phyloP scores from a whole-genome alignment of 1,284 basidiomycete species.

The Laetiporus sulphureus region DNA sequence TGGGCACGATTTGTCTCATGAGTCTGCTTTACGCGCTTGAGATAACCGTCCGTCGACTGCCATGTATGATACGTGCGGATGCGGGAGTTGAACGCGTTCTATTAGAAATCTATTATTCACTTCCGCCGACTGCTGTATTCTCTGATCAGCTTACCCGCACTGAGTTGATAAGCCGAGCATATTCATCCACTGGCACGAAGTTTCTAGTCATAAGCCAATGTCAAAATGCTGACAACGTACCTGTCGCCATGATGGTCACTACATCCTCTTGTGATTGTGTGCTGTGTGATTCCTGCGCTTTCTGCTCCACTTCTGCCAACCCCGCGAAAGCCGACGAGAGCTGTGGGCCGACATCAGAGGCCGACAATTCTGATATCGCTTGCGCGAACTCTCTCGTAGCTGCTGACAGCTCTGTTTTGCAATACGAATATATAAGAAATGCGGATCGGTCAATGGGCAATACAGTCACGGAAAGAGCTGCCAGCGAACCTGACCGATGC shows the following conservation, averaged over 20 bases:
- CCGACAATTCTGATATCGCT: slow-evolving; percentile 56
- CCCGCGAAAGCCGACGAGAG: slow-evolving; percentile 62
- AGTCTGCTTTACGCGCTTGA: slow-evolving; percentile 61
- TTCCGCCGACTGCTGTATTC: slow-evolving; percentile 1
- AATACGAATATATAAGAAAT: background rate
- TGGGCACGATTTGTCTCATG: slow-evolving; percentile 80
- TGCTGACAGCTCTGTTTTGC: slow-evolving; percentile 51
- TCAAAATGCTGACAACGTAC: slow-evolving; percentile 26
- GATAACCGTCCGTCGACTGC: slow-evolving; percentile 76
- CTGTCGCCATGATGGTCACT: slow-evolving; percentile 69
- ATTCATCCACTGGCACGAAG: slow-evolving; percentile 76
- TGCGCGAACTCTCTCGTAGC: slow-evolving; percentile 71
- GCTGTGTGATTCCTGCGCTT: slow-evolving; percentile 64
- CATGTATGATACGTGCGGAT: slow-evolving; percentile 78
- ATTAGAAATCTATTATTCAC: slow-evolving; percentile 1
- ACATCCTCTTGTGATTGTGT: slow-evolving; percentile 77
- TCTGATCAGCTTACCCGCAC: slow-evolving; percentile 60
- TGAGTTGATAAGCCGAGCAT: slow-evolving; percentile 84
- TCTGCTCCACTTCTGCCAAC: slow-evolving; percentile 68
- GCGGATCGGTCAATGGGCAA: background rate
- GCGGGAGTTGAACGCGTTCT: slow-evolving; percentile 84
- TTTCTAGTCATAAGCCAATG: background rate
- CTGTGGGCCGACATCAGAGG: slow-evolving; percentile 71
- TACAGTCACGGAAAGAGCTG: background rate
- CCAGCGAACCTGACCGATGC: slow-evolving; percentile 58